Evolutionary conservation across 805 yeast species (phyloP).

Genomic region (Saturnispora hagleri): DNA sequence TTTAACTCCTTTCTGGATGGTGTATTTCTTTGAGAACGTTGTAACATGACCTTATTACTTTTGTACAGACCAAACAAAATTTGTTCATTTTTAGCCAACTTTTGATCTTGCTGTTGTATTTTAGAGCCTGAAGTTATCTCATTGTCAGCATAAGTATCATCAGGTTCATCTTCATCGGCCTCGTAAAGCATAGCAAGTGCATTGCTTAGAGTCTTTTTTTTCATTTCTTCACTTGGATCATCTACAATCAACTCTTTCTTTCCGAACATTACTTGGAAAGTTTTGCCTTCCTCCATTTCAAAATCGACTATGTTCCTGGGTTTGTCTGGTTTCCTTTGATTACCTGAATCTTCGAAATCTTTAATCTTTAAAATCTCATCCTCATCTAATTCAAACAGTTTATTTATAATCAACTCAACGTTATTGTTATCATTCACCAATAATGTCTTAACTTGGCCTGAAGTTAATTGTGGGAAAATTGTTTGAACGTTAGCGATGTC

Average conservation of each 20-base stretch:
- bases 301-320: conserved; percentile 12
- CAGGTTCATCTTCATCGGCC: conserved; percentile 78
- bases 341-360: conserved; percentile 17
- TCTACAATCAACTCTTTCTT: conserved; percentile 23
- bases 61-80: conserved; percentile 48
- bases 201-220: conserved; percentile 35
- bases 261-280: conserved; percentile 26
- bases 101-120: conserved; percentile 8
- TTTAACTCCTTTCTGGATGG: conserved; percentile 43
- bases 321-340: background rate
- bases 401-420: conserved; percentile 49
- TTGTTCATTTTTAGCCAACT: conserved; percentile 34
- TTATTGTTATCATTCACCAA: conserved; percentile 39
- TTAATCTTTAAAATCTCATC: conserved; percentile 18
- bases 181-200: conserved; percentile 49
- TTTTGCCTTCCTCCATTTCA: conserved; percentile 9
- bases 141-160: conserved; percentile 63
- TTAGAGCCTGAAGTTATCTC: conserved; percentile 29
- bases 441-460: conserved; percentile 38
- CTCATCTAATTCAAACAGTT: conserved; percentile 40
- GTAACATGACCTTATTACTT: conserved; percentile 40
- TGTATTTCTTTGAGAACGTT: conserved; percentile 37
- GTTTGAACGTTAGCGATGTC: conserved; percentile 39
- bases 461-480: conserved; percentile 56
- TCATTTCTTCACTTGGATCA: conserved; percentile 30